Base-by-base conservation (phyloP, 2,329 filamentous ascomycete genomes). In the Aspergillus latus region DNA sequence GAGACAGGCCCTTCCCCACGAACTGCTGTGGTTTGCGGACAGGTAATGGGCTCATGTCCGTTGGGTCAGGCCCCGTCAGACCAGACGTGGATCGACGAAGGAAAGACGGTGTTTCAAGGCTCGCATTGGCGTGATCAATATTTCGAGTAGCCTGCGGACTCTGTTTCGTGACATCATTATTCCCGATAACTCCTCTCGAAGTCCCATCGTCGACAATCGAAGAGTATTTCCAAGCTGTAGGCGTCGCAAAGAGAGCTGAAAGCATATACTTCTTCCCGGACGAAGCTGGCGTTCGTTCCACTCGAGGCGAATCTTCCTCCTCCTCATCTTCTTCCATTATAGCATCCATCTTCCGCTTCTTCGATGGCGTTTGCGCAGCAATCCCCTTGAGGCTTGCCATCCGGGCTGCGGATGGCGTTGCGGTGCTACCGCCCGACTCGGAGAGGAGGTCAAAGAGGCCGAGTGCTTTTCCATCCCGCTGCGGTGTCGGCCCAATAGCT, bases 371-470 rank as follows among this genome's bases (percentile, higher is more conserved):
- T 56, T 69, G 72, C 29, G 68, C 65, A 9, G 55, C 62, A 11
- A 67, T 68, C 2, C 65, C 65, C 16, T 66, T 61, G 1, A 69
- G 49, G 7, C 64, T 64, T 13, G 64, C 64, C n/a, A 69, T 59
- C 36, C 64, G 63, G 9, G 64, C 65, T 2, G 64, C 65, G 7
- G 69, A 68, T 0, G 73, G 73, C 0, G 71, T 73, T 4, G 68
- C 68, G 3, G 65, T 69, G 52, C 68, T 74, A 2, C 68, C 67
- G 1, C 72, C 73, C 0, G 75, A 75, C 16, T 72, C 70, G 4
- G 76, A 76, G 4, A 80, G 68, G 43, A 79, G 66, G 55, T 80
- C 78, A 50, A 80, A 80, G 2, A 80, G 67, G 0, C 78, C 78
- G 2, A 80, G 61, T 0, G 77, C 71, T 44, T 74, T 78, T 8